These are phyloP conservation scores for Fusarium beomiforme DNA, from an alignment of 2,329 filamentous ascomycete species.

Conservation along the genomic window DNA sequence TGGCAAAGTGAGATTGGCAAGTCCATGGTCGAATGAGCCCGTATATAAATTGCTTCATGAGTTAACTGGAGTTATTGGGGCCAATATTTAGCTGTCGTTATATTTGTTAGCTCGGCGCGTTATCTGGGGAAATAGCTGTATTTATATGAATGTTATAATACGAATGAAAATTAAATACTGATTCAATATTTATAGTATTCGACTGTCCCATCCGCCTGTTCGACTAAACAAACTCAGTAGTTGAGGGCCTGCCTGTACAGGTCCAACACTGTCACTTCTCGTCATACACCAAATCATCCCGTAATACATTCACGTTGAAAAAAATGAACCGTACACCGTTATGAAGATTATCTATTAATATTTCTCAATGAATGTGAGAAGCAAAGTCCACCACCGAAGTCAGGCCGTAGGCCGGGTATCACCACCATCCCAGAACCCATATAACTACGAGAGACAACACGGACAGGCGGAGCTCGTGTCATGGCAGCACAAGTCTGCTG, in stretches of 20 bases:
- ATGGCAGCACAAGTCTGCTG: slow-evolving; percentile 17
- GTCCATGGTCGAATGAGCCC: slow-evolving; percentile 63
- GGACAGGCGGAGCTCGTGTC: background rate
- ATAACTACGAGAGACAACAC: slow-evolving; percentile 19
- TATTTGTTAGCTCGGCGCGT: slow-evolving; percentile 4
- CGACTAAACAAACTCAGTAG: background rate
- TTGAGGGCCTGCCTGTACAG: background rate
- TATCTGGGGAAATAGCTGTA: background rate
- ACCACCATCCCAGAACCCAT: slow-evolving; percentile 36
- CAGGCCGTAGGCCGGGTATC: slow-evolving; percentile 41
- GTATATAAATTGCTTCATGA: background rate
- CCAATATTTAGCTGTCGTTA: background rate
- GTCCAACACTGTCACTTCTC: background rate
- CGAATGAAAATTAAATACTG: background rate
- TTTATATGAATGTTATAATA: background rate
- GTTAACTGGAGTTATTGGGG: slow-evolving; percentile 26
- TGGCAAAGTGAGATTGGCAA: slow-evolving; percentile 92
- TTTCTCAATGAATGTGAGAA: slow-evolving; percentile 46
- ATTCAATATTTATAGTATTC: too few relatives aligned
- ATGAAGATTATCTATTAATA: slow-evolving; percentile 45
- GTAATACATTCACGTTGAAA: background rate
- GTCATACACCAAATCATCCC: background rate
- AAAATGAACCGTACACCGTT: background rate
- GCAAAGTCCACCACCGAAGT: slow-evolving; percentile 37
- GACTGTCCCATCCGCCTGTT: too few relatives aligned